Evolutionary conservation across 441 rosid genomes (phyloP), one percentile per base, ranked within the genome.

Genomic region (Croton laevigatus): DNA sequence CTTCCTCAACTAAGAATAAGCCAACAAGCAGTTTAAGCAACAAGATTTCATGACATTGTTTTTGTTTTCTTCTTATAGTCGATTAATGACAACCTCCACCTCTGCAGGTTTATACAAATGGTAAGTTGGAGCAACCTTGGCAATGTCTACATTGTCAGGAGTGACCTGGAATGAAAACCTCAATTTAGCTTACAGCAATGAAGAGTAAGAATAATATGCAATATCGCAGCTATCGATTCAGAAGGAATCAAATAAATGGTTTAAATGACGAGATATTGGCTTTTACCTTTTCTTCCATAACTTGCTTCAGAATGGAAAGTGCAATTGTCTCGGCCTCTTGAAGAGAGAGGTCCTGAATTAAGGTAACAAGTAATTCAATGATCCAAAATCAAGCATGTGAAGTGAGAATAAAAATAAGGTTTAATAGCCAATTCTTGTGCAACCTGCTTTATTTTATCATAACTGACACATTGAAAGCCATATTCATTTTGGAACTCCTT

Each of bases 221-320:
- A n/a, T 8, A 1, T 22, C 7, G n/a, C 3, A 57, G 1, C 27
- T 42, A 5, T 42, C 1, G n/a, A n/a, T n/a, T n/a, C 38, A 1
- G 19, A 3, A 44, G 3, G 4, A 57, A 62, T 13, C 4, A 51
- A 51, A 51, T 14, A 51, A 5, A 14, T 27, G 20, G 22, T 57
- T 27, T 13, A 37, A 62, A 23, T n/a, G 8, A 5, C 23, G 0
- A 11, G n/a, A n/a, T n/a, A 14, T 19, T 40, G 10, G 36, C 32
- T 44, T 59, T 60, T 83, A 92, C 98, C 96, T 91, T 95, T 53
- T 95, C 99, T 78, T 94, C 99, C 99, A 94, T 94, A 45, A 94
- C 99, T 87, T 94, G 99, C 89, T 94, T 94, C 61, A 94, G 79
- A 69, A 94, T 92, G 42, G 97, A 90, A 44, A 94, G 88, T 40